Conservation (phyloP, 805 yeast genomes). For the Saccharomyces eubayanus region DNA sequence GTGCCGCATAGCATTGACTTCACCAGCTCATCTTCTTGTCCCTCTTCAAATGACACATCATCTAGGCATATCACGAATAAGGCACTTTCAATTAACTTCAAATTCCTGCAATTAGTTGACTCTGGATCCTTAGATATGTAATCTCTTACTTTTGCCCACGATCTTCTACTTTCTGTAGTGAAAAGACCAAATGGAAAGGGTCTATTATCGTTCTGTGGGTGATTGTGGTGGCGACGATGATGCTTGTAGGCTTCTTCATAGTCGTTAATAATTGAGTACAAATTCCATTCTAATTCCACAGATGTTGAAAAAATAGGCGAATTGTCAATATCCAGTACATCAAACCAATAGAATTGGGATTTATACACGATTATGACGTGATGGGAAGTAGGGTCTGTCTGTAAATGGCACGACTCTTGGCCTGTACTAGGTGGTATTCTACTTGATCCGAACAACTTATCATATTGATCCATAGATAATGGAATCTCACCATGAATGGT, state of each 20-base stretch:
- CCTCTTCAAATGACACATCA: constrained; percentile 41
- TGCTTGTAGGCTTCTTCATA: constrained; percentile 60
- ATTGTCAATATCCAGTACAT: constrained; percentile 68
- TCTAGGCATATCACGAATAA: constrained; percentile 78
- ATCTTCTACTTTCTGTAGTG: constrained; percentile 81
- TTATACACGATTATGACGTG: constrained; percentile 80
- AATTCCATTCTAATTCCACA: constrained; percentile 65
- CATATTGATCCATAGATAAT: constrained; percentile 86
- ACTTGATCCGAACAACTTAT: constrained; percentile 77
- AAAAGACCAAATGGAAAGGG: constrained; percentile 66
- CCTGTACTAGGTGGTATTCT: constrained; percentile 78
- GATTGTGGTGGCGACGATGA: constrained; percentile 19
- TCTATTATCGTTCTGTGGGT: neutral
- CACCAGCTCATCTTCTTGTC: constrained; percentile 52
- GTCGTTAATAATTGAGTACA: constrained; percentile 68
- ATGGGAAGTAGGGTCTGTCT: constrained; percentile 63
- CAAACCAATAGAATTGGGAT: constrained; percentile 92
- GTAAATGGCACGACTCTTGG: constrained; percentile 57
- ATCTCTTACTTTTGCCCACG: constrained; percentile 74
- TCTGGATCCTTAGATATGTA: constrained; percentile 38
- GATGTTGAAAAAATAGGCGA: constrained; percentile 60
- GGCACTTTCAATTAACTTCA: constrained; percentile 71
- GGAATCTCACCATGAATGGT: constrained; percentile 50
- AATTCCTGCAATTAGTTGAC: constrained; percentile 55
- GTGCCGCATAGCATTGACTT: constrained; percentile 85